These are phyloP conservation scores for Medicago lupulina DNA, from an alignment of 306 rosid species.

Conservation along the genomic window DNA sequence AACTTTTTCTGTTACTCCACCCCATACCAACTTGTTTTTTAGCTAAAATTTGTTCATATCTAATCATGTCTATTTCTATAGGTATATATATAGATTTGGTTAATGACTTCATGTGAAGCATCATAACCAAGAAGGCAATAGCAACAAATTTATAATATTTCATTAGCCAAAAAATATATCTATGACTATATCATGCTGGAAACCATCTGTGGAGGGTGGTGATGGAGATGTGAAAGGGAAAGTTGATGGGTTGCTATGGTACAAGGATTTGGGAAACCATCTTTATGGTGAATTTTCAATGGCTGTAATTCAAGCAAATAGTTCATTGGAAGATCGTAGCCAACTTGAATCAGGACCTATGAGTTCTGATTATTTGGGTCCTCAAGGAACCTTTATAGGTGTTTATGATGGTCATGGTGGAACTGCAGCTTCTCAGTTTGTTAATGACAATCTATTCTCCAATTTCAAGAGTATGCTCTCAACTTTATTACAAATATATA, in stretches of 20 bases:
- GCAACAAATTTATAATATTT: constrained; percentile 28
- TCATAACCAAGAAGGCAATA: constrained; percentile 7
- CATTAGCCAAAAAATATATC: constrained; percentile 34
- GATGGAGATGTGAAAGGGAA: constrained; percentile 59
- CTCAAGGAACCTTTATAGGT: constrained; percentile 76
- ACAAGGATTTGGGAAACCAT: constrained; percentile 83
- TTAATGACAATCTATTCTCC: constrained; percentile 69
- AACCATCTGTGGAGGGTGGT: constrained; percentile 58
- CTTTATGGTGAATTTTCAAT: constrained; percentile 80
- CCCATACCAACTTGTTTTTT: constrained; percentile 82
- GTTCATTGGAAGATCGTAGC: constrained; percentile 74
- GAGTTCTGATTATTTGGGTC: constrained; percentile 57
- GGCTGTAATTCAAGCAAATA: constrained; percentile 89
- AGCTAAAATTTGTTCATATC: constrained; percentile 59
- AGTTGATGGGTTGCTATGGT: constrained; percentile 78
- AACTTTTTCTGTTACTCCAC: constrained; percentile 59
- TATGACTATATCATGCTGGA: constrained; percentile 81
- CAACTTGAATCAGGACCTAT: constrained; percentile 82
- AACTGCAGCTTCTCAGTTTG: constrained; percentile 69
- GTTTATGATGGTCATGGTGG: constrained; percentile 95
- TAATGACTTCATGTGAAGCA: constrained; percentile 43
- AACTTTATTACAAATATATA: not conserved
- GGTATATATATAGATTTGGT: constrained; percentile 48
- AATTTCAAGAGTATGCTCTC: constrained; percentile 74
- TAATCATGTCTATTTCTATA: constrained; percentile 58